These are phyloP conservation scores for Sphenostylis stenocarpa DNA, from an alignment of 306 rosid genomes.

Conservation along the genomic window DNA sequence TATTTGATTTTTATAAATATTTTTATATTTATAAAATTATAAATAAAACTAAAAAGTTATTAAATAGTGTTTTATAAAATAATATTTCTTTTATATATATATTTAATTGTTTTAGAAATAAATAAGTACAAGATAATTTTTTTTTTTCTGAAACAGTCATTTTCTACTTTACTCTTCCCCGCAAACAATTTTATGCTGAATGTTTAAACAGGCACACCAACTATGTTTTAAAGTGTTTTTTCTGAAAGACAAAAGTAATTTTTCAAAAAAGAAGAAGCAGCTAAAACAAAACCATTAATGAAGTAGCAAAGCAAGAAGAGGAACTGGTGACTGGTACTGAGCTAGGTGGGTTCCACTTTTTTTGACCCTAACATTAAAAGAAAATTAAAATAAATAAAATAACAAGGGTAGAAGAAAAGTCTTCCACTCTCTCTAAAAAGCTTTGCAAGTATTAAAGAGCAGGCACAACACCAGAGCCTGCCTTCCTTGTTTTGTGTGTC, in stretches of 20 bases:
- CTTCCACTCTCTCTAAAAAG: conserved; percentile 27
- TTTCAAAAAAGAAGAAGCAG: neutral
- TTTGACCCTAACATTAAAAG: conserved; percentile 52
- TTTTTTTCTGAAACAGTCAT: too few species aligned
- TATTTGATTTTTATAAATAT: too few species aligned
- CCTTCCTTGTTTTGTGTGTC: conserved; percentile 12
- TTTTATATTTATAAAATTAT: too few species aligned
- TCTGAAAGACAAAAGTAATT: neutral
- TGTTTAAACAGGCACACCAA: neutral
- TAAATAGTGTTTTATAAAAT: too few species aligned
- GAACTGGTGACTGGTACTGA: conserved; percentile 31
- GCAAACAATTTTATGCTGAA: too few species aligned
- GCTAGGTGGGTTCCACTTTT: conserved; percentile 54
- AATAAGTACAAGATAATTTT: too few species aligned
- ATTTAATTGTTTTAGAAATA: too few species aligned
- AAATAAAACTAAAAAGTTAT: too few species aligned
- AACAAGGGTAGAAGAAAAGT: conserved; percentile 37
- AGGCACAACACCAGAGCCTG: conserved; percentile 19
- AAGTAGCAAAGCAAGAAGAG: conserved; percentile 26
- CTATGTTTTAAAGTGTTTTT: neutral
- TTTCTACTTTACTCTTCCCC: too few species aligned
- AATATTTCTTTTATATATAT: too few species aligned
- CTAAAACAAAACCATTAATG: neutral
- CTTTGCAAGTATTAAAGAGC: conserved; percentile 33
- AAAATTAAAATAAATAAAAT: neutral